Evolutionary conservation across 805 yeast genomes (phyloP).

Genomic region (Schwanniomyces yamadae): DNA sequence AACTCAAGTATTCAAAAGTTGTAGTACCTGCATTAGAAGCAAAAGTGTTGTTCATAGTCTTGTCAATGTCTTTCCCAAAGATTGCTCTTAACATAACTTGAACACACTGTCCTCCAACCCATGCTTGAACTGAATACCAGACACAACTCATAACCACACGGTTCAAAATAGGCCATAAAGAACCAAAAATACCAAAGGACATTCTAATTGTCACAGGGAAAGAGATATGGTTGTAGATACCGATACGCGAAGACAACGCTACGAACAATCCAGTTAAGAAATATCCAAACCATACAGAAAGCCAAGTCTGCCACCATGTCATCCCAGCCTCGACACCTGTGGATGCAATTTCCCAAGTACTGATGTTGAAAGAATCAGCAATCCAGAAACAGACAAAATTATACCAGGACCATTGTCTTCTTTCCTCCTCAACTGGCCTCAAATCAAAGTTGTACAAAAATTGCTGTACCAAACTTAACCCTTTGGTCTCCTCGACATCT

Average conservation of each 20-base stretch:
- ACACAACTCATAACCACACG: conserved; percentile 35
- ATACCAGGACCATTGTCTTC: conserved; percentile 4
- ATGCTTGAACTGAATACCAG: conserved; percentile 40
- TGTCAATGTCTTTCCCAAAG: conserved; percentile 2
- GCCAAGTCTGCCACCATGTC: conserved; percentile 7
- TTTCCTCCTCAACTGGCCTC: conserved; percentile 4
- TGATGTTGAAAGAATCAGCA: conserved; percentile 4
- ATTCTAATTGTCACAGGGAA: conserved; percentile 37
- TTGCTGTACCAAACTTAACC: background rate
- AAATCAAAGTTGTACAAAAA: conserved; percentile 5
- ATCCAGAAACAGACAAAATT: conserved; percentile 5
- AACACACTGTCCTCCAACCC: conserved; percentile 35
- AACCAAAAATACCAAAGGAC: conserved; percentile 35
- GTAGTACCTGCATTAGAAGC: conserved; percentile 7
- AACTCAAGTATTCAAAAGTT: conserved; percentile 12
- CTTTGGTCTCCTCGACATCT: conserved; percentile 3
- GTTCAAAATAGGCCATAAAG: conserved; percentile 32
- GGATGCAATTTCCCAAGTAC: conserved; percentile 5
- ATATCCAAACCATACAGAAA: conserved; percentile 5
- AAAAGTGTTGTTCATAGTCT: conserved; percentile 11
- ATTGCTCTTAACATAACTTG: conserved; percentile 23
- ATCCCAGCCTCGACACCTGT: conserved; percentile 4
- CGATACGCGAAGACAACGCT: conserved; percentile 14
- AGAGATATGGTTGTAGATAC: conserved; percentile 33
- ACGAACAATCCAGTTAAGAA: conserved; percentile 4